A percentile compares a stretch with the other conserved stretches of the same genome.
Evolutionary conservation across 2,329 filamentous ascomycete species (phyloP).

Genomic region (Fusarium sp.): DNA sequence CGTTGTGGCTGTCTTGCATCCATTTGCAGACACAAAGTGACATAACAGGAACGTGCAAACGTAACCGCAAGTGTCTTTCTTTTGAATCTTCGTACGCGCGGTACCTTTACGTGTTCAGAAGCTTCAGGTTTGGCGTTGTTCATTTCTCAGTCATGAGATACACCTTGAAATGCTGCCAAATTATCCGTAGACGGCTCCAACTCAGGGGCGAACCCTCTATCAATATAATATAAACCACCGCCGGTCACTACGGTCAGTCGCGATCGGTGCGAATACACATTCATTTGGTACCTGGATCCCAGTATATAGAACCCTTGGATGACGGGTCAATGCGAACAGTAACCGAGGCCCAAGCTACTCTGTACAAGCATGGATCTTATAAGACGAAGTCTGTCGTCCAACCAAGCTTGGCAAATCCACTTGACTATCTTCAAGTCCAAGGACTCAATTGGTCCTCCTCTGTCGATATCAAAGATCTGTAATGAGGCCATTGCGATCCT

Average conservation of each 20-base stretch:
- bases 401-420: conserved; percentile 7
- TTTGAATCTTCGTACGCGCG: background rate
- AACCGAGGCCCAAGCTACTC: conserved; percentile 1
- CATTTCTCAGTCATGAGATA: conserved; percentile 4
- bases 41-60: conserved; percentile 13
- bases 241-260: conserved; percentile 17
- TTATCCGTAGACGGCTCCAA: background rate
- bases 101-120: background rate
- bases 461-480: background rate
- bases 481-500: conserved; percentile 15
- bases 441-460: conserved; percentile 16
- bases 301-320: background rate
- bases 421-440: background rate
- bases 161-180: background rate
- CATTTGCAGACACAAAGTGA: conserved; percentile 17
- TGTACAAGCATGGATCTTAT: conserved; percentile 12
- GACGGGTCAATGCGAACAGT: conserved; percentile 11
- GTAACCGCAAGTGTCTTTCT: conserved; percentile 18
- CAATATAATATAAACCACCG: conserved; percentile 1
- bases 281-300: conserved; percentile 1
- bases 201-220: conserved; percentile 3
- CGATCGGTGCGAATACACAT: background rate
- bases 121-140: background rate
- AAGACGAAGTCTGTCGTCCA: conserved; percentile 2
- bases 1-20: conserved; percentile 15